Percentiles rank a stretch among this genome's conserved stretches.
Evolutionary conservation across 1,284 basidiomycete species (phyloP).

Genomic region (Tilletia setariae): DNA sequence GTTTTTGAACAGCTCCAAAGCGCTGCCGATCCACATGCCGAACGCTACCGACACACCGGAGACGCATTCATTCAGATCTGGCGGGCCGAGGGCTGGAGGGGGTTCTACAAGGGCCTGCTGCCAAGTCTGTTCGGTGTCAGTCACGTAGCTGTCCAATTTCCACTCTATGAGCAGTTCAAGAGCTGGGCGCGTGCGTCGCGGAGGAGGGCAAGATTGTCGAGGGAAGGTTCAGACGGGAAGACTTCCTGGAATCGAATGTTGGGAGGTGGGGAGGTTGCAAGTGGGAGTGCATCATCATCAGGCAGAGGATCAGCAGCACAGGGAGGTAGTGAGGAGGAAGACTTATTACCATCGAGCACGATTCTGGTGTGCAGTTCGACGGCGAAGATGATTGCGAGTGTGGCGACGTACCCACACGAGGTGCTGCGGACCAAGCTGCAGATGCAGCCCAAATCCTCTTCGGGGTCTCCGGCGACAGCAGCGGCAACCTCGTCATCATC

Average conservation of each 20-base stretch:
- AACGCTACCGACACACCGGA: constrained; percentile 41
- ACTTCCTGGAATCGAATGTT: neutral
- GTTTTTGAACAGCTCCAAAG: constrained; percentile 30
- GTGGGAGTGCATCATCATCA: neutral
- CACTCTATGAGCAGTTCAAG: constrained; percentile 52
- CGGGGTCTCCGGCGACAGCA: neutral
- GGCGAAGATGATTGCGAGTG: constrained; percentile 52
- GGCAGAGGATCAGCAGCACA: neutral
- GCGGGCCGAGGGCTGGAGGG: constrained; percentile 37
- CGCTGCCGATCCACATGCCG: constrained; percentile 16
- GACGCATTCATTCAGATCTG: constrained; percentile 51
- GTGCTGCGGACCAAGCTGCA: constrained; percentile 49
- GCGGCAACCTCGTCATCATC: neutral
- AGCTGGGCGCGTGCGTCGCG: constrained; percentile 16
- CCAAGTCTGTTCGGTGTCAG: constrained; percentile 47
- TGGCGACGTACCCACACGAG: constrained; percentile 53
- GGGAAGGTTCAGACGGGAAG: constrained; percentile 13
- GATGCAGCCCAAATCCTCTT: constrained; percentile 37
- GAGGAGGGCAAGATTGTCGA: neutral
- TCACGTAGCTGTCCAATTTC: constrained; percentile 53
- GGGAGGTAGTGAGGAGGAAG: constrained; percentile 4
- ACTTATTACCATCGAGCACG: constrained; percentile 26
- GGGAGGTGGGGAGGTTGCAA: neutral
- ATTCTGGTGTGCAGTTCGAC: constrained; percentile 47
- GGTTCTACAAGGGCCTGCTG: constrained; percentile 50